Conservation (phyloP, 192 early-diverging fungal species). For the Polychytrium aggregatum region DNA sequence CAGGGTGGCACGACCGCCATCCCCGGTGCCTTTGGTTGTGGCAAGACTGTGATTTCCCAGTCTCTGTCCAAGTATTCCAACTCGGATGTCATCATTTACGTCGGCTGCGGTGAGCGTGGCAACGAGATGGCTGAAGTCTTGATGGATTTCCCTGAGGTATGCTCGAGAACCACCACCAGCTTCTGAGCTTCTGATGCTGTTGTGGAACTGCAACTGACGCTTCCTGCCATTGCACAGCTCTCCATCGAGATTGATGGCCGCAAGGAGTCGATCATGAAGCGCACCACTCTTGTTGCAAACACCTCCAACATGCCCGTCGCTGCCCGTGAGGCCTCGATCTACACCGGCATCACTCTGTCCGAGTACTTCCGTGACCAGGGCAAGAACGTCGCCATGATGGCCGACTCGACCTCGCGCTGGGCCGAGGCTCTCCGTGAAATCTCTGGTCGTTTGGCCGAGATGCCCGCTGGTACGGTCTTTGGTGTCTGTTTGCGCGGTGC, state of each 20-base stretch:
- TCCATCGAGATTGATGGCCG: constrained; percentile 88
- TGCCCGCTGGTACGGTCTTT: constrained; percentile 70
- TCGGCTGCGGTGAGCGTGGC: constrained; percentile 90
- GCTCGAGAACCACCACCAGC: background rate
- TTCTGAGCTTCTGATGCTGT: constrained; percentile 1
- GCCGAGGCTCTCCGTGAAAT: constrained; percentile 99
- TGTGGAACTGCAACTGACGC: too few relatives aligned
- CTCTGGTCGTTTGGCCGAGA: constrained; percentile 98
- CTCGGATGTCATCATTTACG: constrained; percentile 98
- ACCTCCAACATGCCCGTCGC: constrained; percentile 99
- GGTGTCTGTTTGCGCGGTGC: background rate
- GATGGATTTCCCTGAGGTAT: constrained; percentile 92
- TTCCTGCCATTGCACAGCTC: constrained; percentile 35
- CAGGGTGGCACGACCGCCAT: constrained; percentile 99
- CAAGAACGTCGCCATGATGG: constrained; percentile 99
- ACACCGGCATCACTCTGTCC: constrained; percentile 98
- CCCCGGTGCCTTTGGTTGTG: constrained; percentile 99
- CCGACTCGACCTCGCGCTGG: constrained; percentile 99
- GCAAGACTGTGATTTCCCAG: constrained; percentile 99
- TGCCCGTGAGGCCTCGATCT: constrained; percentile 99
- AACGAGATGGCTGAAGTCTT: constrained; percentile 99
- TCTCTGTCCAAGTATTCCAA: constrained; percentile 99
- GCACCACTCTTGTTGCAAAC: constrained; percentile 97
- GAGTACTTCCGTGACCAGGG: constrained; percentile 99
- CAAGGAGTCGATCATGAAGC: constrained; percentile 99